These are phyloP conservation scores for Paramyrothecium roridum DNA, from an alignment of 2,329 filamentous ascomycete species.

Conservation along the genomic window DNA sequence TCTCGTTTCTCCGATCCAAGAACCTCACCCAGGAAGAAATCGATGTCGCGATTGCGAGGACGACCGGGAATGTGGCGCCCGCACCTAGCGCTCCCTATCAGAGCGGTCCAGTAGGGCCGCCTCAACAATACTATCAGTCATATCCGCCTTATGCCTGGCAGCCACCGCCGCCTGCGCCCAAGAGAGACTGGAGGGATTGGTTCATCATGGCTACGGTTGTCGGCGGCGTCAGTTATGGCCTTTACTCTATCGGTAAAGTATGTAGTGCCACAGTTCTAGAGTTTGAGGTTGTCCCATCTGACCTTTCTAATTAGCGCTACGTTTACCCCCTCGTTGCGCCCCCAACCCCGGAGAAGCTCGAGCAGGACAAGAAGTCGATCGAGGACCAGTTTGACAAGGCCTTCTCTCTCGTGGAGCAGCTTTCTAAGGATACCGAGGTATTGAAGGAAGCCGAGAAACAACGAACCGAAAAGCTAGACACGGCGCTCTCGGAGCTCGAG, in stretches of 20 bases:
- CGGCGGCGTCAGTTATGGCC: conserved; percentile 81
- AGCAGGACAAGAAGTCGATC: conserved; percentile 89
- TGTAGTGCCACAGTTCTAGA: conserved; percentile 4
- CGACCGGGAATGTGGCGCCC: conserved; percentile 55
- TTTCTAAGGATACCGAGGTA: conserved; percentile 83
- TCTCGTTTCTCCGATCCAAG: conserved; percentile 92
- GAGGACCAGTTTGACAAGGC: conserved; percentile 92
- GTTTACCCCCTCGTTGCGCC: conserved; percentile 87
- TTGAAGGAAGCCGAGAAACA: conserved; percentile 85
- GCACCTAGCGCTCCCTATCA: conserved; percentile 35
- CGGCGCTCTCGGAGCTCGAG: conserved; percentile 79
- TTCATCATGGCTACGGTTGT: conserved; percentile 99
- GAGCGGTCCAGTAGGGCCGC: conserved; percentile 38
- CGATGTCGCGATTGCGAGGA: conserved; percentile 75
- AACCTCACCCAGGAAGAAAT: conserved; percentile 97
- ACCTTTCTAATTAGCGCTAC: conserved; percentile 63
- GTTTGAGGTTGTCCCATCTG: conserved; percentile 8
- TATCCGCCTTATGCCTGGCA: conserved; percentile 57
- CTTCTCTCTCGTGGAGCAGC: conserved; percentile 86
- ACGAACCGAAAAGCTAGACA: conserved; percentile 79
- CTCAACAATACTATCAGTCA: conserved; percentile 43
- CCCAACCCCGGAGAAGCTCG: conserved; percentile 87
- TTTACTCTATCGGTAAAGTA: conserved; percentile 86
- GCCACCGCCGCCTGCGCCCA: conserved; percentile 59
- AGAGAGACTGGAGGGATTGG: conserved; percentile 95